These are phyloP conservation scores for Penicillium freii DNA, from an alignment of 2,329 filamentous ascomycete species.

Conservation along the genomic window DNA sequence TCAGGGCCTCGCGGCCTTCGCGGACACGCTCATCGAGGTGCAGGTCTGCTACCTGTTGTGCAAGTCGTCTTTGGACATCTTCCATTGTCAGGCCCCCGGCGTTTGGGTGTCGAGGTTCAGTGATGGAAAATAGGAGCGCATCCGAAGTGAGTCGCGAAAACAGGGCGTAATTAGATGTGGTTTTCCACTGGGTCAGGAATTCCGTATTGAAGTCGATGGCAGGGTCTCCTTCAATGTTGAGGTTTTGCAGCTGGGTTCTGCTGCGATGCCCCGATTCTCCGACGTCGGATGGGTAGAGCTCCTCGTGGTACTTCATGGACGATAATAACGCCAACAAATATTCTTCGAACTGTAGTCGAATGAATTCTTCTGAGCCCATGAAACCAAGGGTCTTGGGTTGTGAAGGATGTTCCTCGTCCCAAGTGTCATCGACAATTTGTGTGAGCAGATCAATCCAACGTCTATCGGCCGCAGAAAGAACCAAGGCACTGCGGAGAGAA, in stretches of 20 bases:
- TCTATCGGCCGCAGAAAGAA: slow-evolving; percentile 80
- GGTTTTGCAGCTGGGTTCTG: slow-evolving; percentile 53
- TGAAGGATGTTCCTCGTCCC: slow-evolving; percentile 87
- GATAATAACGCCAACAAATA: slow-evolving; percentile 88
- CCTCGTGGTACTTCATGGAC: slow-evolving; percentile 82
- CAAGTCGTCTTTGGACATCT: slow-evolving; percentile 84
- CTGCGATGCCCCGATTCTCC: slow-evolving; percentile 44
- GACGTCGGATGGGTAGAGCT: slow-evolving; percentile 52
- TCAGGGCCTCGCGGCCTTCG: slow-evolving; percentile 77
- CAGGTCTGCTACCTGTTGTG: slow-evolving; percentile 88
- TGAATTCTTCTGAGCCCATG: slow-evolving; percentile 94
- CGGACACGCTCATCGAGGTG: slow-evolving; percentile 89
- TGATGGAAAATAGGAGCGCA: slow-evolving; percentile 87
- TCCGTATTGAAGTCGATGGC: slow-evolving; percentile 77
- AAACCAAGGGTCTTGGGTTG: slow-evolving; percentile 94
- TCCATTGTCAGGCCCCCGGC: slow-evolving; percentile 90
- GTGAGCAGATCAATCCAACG: slow-evolving; percentile 97
- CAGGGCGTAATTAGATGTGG: slow-evolving; percentile 86
- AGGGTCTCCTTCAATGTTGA: slow-evolving; percentile 75
- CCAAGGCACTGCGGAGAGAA: slow-evolving; percentile 70
- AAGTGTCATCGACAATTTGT: slow-evolving; percentile 90
- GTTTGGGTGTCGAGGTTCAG: slow-evolving; percentile 89
- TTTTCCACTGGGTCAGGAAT: slow-evolving; percentile 83
- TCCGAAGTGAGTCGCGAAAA: slow-evolving; percentile 75
- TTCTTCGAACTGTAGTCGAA: slow-evolving; percentile 93